Evolutionary conservation across 495 filamentous ascomycete species (phyloP).

Genomic region (Sporormia fimetaria): DNA sequence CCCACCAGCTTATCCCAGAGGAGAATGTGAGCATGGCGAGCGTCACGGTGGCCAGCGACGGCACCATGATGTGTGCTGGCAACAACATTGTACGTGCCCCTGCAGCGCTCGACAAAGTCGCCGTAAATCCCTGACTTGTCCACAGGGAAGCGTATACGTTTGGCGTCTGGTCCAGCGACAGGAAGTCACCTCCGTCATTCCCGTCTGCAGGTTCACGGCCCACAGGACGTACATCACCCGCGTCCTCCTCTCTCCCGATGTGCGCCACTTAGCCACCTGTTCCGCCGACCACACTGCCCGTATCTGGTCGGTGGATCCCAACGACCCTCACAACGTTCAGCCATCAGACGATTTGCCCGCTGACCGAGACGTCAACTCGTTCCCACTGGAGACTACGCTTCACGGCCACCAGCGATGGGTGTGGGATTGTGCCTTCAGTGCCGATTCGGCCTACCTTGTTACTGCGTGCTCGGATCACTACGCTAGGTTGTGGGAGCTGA

Average conservation of each 20-base stretch:
- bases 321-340: slow-evolving; percentile 25
- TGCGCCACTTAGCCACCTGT: slow-evolving; percentile 94
- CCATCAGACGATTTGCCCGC: slow-evolving; percentile 23
- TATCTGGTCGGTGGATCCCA: slow-evolving; percentile 77
- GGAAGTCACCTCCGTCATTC: slow-evolving; percentile 78
- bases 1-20: slow-evolving; percentile 90
- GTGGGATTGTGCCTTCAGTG: slow-evolving; percentile 97
- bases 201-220: slow-evolving; percentile 83
- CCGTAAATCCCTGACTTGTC: slow-evolving; percentile 3
- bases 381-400: slow-evolving; percentile 76
- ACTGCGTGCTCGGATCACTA: slow-evolving; percentile 97
- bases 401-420: slow-evolving; percentile 97
- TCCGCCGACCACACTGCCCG: slow-evolving; percentile 96
- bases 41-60: slow-evolving; percentile 92
- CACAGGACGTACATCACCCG: slow-evolving; percentile 92
- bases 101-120: background rate
- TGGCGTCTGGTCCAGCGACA: slow-evolving; percentile 80
- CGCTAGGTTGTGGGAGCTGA: slow-evolving; percentile 89
- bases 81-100: slow-evolving; percentile 63
- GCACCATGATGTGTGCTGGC: slow-evolving; percentile 85
- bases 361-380: slow-evolving; percentile 41
- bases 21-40: slow-evolving; percentile 86
- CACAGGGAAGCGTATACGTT: slow-evolving; percentile 87
- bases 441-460: slow-evolving; percentile 93
- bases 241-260: slow-evolving; percentile 90